Conservation (phyloP, 441 rosid species). For the Isatis lusitanica region DNA sequence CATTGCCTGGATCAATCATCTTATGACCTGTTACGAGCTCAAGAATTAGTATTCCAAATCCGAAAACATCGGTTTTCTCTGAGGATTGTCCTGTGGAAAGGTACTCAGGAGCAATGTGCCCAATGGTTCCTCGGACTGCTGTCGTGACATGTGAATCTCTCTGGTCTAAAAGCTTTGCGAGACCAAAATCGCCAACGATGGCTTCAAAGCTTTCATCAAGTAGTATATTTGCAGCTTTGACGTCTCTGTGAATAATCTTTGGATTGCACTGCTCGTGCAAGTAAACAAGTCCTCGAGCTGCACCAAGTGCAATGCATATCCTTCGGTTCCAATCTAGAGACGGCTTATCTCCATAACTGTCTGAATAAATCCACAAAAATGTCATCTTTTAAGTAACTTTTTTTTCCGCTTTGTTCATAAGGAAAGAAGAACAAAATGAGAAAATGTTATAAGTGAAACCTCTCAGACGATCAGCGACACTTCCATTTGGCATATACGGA, state of each 20-base stretch:
- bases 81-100: constrained; percentile 96
- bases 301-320: constrained; percentile 62
- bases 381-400: neutral
- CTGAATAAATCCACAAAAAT: constrained; percentile 35
- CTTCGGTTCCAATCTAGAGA: constrained; percentile 80
- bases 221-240: constrained; percentile 89
- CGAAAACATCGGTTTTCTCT: constrained; percentile 90
- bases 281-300: constrained; percentile 89
- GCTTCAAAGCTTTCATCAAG: constrained; percentile 90
- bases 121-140: constrained; percentile 88
- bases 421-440: neutral
- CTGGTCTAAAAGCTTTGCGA: constrained; percentile 78
- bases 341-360: constrained; percentile 58
- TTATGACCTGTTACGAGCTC: constrained; percentile 93
- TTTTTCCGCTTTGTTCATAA: neutral
- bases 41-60: constrained; percentile 82
- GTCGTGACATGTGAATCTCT: constrained; percentile 89
- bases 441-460: constrained; percentile 37
- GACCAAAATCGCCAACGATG: constrained; percentile 90
- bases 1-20: constrained; percentile 78
- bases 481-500: constrained; percentile 96
- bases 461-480: constrained; percentile 87
- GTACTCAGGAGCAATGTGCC: constrained; percentile 92
- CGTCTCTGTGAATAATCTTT: constrained; percentile 87
- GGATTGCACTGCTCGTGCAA: constrained; percentile 93